Evolutionary conservation across 139 green algal genomes (phyloP).

Genomic region (Auxenochlorella protothecoides): DNA sequence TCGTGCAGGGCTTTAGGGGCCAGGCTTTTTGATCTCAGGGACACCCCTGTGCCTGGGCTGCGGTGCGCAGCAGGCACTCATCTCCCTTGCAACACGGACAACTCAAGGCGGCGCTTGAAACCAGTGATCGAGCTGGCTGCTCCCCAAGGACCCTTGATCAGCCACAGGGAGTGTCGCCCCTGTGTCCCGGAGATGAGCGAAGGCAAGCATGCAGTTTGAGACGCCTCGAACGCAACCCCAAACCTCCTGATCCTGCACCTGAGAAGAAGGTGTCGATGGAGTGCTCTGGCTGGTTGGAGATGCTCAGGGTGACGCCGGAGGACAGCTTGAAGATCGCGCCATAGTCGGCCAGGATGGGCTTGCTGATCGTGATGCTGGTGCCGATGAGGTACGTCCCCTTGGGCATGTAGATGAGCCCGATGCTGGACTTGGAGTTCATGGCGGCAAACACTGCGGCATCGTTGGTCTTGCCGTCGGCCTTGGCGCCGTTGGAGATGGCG

Average conservation of each 20-base stretch:
- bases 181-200: no score
- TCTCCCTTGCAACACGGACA: no score
- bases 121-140: no score
- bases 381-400: slow-evolving; percentile 5
- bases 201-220: no score
- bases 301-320: slow-evolving; percentile 1
- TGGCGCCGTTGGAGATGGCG: background rate
- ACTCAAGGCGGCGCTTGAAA: no score
- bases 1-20: no score
- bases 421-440: slow-evolving; percentile 4
- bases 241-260: background rate
- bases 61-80: no score
- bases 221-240: no score
- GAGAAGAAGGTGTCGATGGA: slow-evolving; percentile 10
- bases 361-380: background rate
- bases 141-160: no score
- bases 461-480: background rate
- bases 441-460: slow-evolving; percentile 1
- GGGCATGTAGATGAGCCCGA: slow-evolving; percentile 16
- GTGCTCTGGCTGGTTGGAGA: slow-evolving; percentile 18
- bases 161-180: no score
- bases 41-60: no score
- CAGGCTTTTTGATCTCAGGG: no score
- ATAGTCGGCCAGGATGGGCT: slow-evolving; percentile 4
- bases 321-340: slow-evolving; percentile 4